phyloP scores from a whole-genome alignment of 768 basidiomycete genomes.

The Termitomyces sp. region DNA sequence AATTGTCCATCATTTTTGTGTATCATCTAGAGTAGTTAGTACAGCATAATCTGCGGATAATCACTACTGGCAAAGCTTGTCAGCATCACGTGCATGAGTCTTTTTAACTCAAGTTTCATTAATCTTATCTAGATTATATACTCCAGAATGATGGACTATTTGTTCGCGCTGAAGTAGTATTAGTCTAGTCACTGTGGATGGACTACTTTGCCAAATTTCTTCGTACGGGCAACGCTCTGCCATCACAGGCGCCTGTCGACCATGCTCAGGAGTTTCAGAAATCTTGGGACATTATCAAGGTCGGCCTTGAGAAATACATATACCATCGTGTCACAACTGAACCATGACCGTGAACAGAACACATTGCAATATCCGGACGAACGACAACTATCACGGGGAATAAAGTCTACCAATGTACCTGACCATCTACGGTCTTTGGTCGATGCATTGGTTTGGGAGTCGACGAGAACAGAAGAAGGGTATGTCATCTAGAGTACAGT shows the following conservation, averaged over 20 bases:
- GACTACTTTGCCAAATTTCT: slow-evolving; percentile 87
- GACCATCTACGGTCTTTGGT: slow-evolving; percentile 73
- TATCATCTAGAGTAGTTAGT: slow-evolving; percentile 18
- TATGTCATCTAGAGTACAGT: slow-evolving; percentile 33
- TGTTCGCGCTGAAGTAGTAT: background rate
- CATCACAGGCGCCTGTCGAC: slow-evolving; percentile 53
- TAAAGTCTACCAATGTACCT: slow-evolving; percentile 78
- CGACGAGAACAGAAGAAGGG: slow-evolving; percentile 83
- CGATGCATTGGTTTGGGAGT: slow-evolving; percentile 82
- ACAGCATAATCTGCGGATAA: slow-evolving; percentile 11
- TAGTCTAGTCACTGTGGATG: slow-evolving; percentile 33
- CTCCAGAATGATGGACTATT: background rate
- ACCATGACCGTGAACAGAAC: slow-evolving; percentile 38
- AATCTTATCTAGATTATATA: background rate
- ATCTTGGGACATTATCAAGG: slow-evolving; percentile 76
- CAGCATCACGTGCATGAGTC: background rate
- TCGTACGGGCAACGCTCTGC: slow-evolving; percentile 34
- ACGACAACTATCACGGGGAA: slow-evolving; percentile 78
- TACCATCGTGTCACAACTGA: slow-evolving; percentile 5
- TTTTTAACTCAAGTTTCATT: background rate
- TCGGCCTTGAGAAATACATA: slow-evolving; percentile 21
- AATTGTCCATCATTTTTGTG: slow-evolving; percentile 15
- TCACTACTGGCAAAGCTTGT: background rate
- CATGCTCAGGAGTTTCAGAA: slow-evolving; percentile 68
- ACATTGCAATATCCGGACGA: slow-evolving; percentile 88